phyloP scores from a whole-genome alignment of 208 protist genomes.

The Borovskyia barvae region DNA sequence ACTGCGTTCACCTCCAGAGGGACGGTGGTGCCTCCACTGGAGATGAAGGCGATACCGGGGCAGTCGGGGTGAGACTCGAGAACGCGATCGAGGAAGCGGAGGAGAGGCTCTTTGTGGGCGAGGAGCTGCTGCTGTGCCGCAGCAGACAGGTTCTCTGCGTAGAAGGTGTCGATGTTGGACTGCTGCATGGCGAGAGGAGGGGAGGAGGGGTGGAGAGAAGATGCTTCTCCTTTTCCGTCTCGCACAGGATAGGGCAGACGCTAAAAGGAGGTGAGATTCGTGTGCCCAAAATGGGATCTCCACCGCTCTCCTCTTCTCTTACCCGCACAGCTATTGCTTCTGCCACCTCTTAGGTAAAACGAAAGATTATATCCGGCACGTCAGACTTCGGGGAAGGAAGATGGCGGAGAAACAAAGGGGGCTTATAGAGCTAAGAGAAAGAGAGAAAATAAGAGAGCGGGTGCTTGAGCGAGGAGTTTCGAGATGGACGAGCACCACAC shows the following conservation, averaged over 20 bases:
- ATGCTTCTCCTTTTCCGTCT: conserved; percentile 5
- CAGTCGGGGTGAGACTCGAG: conserved; percentile 11
- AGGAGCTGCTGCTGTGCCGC: conserved; percentile 25
- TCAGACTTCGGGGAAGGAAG: too few relatives aligned
- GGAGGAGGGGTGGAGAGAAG: background rate
- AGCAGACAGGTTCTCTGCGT: conserved; percentile 51
- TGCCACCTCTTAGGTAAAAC: too few relatives aligned
- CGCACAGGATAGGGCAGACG: background rate
- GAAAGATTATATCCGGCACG: too few relatives aligned
- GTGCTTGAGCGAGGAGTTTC: too few relatives aligned
- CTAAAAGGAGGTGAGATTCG: background rate
- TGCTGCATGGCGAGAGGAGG: conserved; percentile 6
- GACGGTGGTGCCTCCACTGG: conserved; percentile 75
- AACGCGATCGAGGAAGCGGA: conserved; percentile 32
- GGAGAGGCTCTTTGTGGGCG: conserved; percentile 18
- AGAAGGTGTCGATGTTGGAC: conserved; percentile 34
- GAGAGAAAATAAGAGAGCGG: too few relatives aligned
- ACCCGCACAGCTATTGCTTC: too few relatives aligned
- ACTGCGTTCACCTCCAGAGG: conserved; percentile 85
- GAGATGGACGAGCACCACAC: too few relatives aligned
- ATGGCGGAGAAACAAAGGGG: too few relatives aligned
- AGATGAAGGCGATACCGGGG: conserved; percentile 69
- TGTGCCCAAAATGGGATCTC: background rate
- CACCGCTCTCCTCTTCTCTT: too few relatives aligned
- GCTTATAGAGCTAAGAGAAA: too few relatives aligned